Evolutionary conservation across 1,139 yeast species (phyloP).

Genomic region (Meyerozyma guilliermondii): DNA sequence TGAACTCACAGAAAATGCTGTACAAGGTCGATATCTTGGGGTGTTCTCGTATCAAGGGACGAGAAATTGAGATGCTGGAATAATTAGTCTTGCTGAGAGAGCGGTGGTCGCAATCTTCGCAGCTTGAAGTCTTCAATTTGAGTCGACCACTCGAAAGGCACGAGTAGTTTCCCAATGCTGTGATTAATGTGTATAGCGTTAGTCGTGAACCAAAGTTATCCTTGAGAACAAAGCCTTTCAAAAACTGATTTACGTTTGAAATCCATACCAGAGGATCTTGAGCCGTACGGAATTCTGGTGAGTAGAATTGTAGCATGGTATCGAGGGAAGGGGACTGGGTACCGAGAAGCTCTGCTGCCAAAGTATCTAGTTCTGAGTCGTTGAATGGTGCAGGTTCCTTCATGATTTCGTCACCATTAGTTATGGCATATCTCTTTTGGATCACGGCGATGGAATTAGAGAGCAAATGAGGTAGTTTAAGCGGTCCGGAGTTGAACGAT

Average conservation of each 20-base stretch:
- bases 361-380: conserved; percentile 14
- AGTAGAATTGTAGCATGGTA: not conserved
- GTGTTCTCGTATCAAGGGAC: conserved; percentile 21
- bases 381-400: conserved; percentile 11
- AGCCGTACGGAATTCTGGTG: not conserved
- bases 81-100: conserved; percentile 20
- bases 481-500: not conserved
- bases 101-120: conserved; percentile 37
- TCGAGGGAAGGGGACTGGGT: not conserved
- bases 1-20: conserved; percentile 18
- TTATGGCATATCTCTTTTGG: conserved; percentile 5
- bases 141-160: conserved; percentile 35
- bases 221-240: conserved; percentile 5
- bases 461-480: not conserved
- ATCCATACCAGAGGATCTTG: conserved; percentile 19
- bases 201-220: conserved; percentile 7
- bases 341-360: conserved; percentile 8
- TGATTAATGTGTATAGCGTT: conserved; percentile 24
- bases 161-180: conserved; percentile 39
- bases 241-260: conserved; percentile 10
- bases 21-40: conserved; percentile 19
- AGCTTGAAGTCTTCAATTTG: conserved; percentile 24
- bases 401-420: conserved; percentile 7
- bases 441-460: not conserved
- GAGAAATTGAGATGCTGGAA: conserved; percentile 13